Conservation (phyloP, 768 basidiomycete genomes). For the Leccinum aurantiacum region DNA sequence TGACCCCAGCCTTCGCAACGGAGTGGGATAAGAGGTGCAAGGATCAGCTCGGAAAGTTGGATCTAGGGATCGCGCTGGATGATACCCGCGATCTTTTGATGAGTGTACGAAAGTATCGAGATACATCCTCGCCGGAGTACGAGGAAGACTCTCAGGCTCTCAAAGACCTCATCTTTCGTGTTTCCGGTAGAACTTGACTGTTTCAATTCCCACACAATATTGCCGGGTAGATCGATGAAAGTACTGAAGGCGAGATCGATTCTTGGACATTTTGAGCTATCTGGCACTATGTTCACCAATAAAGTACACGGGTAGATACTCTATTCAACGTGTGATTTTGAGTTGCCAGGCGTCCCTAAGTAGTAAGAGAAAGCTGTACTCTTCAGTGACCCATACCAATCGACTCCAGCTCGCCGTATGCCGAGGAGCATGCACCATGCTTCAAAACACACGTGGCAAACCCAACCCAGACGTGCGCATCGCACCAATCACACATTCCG, state of each 20-base stretch:
- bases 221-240: not conserved
- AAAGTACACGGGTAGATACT: not conserved
- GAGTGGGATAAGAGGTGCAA: slow-evolving; percentile 23
- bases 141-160: slow-evolving; percentile 21
- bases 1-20: slow-evolving; percentile 14
- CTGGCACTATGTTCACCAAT: not conserved
- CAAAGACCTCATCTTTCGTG: slow-evolving; percentile 15
- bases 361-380: not conserved
- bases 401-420: not conserved
- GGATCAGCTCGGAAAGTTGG: slow-evolving; percentile 15
- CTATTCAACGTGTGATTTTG: not conserved
- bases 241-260: not conserved
- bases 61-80: slow-evolving; percentile 6
- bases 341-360: not conserved
- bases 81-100: slow-evolving; percentile 4
- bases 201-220: not conserved
- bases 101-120: slow-evolving; percentile 18
- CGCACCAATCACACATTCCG: not conserved
- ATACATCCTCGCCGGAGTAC: slow-evolving; percentile 19
- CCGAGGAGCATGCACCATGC: slow-evolving; percentile 4
- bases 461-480: not conserved
- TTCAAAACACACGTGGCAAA: not conserved
- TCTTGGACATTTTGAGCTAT: not conserved
- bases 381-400: not conserved
- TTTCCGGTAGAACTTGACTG: slow-evolving; percentile 13